Evolutionary conservation across 768 basidiomycete genomes (phyloP).

Genomic region (Calocybe indica): DNA sequence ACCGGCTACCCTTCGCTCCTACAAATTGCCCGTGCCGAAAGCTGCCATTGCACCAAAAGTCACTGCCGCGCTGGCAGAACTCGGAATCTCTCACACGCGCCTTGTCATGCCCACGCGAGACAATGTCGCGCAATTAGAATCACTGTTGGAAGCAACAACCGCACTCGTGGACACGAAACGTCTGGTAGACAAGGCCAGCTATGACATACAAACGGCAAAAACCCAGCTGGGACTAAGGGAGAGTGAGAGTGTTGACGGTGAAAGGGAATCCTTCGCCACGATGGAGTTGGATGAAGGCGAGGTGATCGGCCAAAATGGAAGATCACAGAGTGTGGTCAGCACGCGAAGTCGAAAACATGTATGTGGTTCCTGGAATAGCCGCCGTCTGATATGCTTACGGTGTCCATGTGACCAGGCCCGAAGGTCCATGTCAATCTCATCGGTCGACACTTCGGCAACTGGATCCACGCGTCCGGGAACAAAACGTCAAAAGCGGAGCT

Average conservation of each 20-base stretch:
- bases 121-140: slow-evolving; percentile 70
- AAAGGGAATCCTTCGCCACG: slow-evolving; percentile 19
- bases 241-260: slow-evolving; percentile 33
- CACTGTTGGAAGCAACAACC: slow-evolving; percentile 63
- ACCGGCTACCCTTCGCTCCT: slow-evolving; percentile 80
- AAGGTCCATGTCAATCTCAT: slow-evolving; percentile 70
- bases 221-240: slow-evolving; percentile 51
- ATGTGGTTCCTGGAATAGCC: background rate
- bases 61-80: slow-evolving; percentile 67
- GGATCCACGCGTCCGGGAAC: slow-evolving; percentile 41
- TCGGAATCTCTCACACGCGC: slow-evolving; percentile 64
- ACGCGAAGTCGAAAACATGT: slow-evolving; percentile 60
- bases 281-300: slow-evolving; percentile 49
- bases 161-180: slow-evolving; percentile 87
- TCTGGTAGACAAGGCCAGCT: slow-evolving; percentile 77
- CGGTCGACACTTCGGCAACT: slow-evolving; percentile 62
- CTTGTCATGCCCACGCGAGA: slow-evolving; percentile 93
- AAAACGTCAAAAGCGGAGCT: slow-evolving; percentile 55
- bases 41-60: slow-evolving; percentile 70
- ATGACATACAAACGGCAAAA: slow-evolving; percentile 72
- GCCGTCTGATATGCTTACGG: background rate
- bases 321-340: slow-evolving; percentile 64
- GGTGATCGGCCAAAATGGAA: slow-evolving; percentile 38
- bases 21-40: slow-evolving; percentile 80
- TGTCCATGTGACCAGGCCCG: slow-evolving; percentile 30